A percentile compares a stretch with the other conserved stretches of the same genome.
Conservation (phyloP, 805 yeast genomes). For the Pichia deserticola region DNA sequence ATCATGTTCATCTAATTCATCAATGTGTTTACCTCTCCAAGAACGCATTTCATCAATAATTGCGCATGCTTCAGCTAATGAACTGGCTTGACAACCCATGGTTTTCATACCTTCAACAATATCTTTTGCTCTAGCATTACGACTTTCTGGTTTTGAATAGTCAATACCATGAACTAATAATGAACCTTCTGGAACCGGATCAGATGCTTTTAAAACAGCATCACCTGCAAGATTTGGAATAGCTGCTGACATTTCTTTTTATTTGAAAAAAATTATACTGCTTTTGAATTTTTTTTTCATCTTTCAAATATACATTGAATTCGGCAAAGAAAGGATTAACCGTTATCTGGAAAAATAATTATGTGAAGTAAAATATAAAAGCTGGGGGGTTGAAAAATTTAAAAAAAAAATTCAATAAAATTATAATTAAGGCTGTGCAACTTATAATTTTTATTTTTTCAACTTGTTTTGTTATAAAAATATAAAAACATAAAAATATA, state of each 20-base stretch:
- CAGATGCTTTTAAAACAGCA: conserved; percentile 84
- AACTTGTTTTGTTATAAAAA: no score
- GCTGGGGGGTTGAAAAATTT: background rate
- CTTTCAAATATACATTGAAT: background rate
- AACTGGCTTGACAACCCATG: conserved; percentile 96
- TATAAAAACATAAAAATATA: no score
- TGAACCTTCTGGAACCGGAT: conserved; percentile 75
- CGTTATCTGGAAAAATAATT: no score
- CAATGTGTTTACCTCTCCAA: conserved; percentile 83
- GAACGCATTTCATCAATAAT: conserved; percentile 86
- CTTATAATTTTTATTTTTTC: no score
- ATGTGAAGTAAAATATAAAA: no score
- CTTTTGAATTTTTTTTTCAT: background rate
- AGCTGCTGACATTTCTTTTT: conserved; percentile 13
- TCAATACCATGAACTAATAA: conserved; percentile 83
- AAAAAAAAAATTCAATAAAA: background rate
- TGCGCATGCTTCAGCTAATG: conserved; percentile 82
- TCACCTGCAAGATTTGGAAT: conserved; percentile 76
- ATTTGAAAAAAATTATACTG: no score
- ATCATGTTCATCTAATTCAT: conserved; percentile 60
- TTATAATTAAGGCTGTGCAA: background rate
- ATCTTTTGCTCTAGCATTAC: conserved; percentile 72
- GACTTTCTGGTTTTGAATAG: conserved; percentile 70
- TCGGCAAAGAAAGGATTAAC: no score
- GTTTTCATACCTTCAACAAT: conserved; percentile 75